phyloP scores from a whole-genome alignment of 163 green algal species.

The Picocystis sp. region DNA sequence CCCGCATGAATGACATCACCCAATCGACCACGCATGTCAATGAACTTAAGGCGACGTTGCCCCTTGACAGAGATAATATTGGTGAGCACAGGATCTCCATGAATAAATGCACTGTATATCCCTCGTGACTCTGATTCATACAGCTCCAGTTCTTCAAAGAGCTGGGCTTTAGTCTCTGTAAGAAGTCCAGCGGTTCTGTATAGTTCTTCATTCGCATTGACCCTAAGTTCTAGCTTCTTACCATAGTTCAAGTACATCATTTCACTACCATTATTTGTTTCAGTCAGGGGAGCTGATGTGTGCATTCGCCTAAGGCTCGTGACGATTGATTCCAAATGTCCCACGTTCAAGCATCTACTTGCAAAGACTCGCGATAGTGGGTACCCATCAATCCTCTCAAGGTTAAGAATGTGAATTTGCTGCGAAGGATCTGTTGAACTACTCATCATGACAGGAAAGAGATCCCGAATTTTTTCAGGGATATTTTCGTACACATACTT shows the following conservation, averaged over 20 bases:
- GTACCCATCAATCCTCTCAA: no score
- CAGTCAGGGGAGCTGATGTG: no score
- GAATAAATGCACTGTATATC: not conserved
- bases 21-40: conserved; percentile 2
- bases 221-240: not conserved
- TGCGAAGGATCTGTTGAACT: not conserved
- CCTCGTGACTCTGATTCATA: not conserved
- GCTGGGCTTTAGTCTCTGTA: not conserved
- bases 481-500: not conserved
- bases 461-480: not conserved
- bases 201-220: not conserved
- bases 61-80: not conserved
- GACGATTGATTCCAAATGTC: no score
- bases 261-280: no score
- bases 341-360: no score
- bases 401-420: no score
- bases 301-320: no score
- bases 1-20: not conserved
- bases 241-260: conserved; percentile 4
- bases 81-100: conserved; percentile 5
- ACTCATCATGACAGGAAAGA: not conserved
- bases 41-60: not conserved
- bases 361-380: no score
- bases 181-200: not conserved
- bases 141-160: not conserved